phyloP scores from a whole-genome alignment of 306 rosid species.

The Comarum palustre region DNA sequence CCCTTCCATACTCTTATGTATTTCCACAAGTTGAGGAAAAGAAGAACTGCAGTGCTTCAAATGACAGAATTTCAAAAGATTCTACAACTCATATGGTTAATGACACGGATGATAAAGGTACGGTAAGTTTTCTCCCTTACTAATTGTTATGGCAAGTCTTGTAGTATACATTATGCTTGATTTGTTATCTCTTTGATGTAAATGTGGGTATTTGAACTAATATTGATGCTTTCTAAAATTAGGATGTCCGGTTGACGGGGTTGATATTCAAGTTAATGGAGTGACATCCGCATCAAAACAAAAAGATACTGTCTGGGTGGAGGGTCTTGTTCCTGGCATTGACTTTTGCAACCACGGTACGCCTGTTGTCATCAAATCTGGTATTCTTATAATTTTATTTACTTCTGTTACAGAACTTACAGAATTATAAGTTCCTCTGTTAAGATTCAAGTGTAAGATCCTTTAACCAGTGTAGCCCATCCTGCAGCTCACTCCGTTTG shows the following conservation, averaged over 20 bases:
- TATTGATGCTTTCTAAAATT: too few relatives aligned
- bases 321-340: constrained; percentile 97
- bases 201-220: background rate
- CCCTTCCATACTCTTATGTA: constrained; percentile 75
- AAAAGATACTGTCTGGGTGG: constrained; percentile 77
- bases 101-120: constrained; percentile 45
- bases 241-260: too few relatives aligned
- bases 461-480: too few relatives aligned
- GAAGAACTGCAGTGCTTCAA: constrained; percentile 32
- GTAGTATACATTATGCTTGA: constrained; percentile 5
- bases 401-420: too few relatives aligned
- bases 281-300: constrained; percentile 31
- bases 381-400: too few relatives aligned
- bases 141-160: background rate
- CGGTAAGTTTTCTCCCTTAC: constrained; percentile 10
- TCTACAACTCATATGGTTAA: constrained; percentile 22
- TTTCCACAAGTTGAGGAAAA: constrained; percentile 64
- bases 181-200: constrained; percentile 23
- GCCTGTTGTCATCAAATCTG: constrained; percentile 16
- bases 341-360: constrained; percentile 97
- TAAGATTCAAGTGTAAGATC: too few relatives aligned
- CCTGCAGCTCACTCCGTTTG: too few relatives aligned
- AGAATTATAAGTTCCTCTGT: too few relatives aligned
- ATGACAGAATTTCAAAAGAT: constrained; percentile 22
- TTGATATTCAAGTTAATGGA: constrained; percentile 17